phyloP scores from a whole-genome alignment of 2,329 filamentous ascomycete species.

The Neophaeococcomyces mojaviensis region DNA sequence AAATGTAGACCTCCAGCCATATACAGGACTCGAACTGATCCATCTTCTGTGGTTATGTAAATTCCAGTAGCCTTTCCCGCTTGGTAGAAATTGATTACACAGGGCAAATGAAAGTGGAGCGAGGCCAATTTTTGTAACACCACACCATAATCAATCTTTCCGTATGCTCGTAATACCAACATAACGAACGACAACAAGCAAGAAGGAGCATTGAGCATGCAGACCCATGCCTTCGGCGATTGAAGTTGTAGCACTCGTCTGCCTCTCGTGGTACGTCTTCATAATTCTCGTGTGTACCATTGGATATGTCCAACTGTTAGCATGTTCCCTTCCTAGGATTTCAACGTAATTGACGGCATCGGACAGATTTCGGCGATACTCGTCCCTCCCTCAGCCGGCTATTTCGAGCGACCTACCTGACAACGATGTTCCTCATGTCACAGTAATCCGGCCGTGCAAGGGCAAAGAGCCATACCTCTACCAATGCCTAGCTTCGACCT shows the following conservation, averaged over 20 bases:
- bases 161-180: not conserved
- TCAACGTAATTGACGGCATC: slow-evolving; percentile 12
- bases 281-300: slow-evolving; percentile 51
- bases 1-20: not conserved
- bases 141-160: not conserved
- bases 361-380: slow-evolving; percentile 49
- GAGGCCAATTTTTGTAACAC: too few relatives aligned
- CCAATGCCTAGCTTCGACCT: slow-evolving; percentile 82
- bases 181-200: not conserved
- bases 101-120: too few relatives aligned
- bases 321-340: slow-evolving; percentile 5
- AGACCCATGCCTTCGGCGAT: slow-evolving; percentile 16
- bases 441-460: slow-evolving; percentile 87
- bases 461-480: slow-evolving; percentile 84
- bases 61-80: not conserved
- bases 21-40: not conserved
- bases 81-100: not conserved
- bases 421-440: slow-evolving; percentile 65
- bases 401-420: slow-evolving; percentile 31
- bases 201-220: not conserved
- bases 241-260: slow-evolving; percentile 37
- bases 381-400: slow-evolving; percentile 37
- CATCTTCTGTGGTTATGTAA: not conserved
- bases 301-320: slow-evolving; percentile 54
- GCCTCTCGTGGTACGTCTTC: slow-evolving; percentile 49